Base-by-base conservation (phyloP, 257 asterid species). In the Mitragyna speciosa region DNA sequence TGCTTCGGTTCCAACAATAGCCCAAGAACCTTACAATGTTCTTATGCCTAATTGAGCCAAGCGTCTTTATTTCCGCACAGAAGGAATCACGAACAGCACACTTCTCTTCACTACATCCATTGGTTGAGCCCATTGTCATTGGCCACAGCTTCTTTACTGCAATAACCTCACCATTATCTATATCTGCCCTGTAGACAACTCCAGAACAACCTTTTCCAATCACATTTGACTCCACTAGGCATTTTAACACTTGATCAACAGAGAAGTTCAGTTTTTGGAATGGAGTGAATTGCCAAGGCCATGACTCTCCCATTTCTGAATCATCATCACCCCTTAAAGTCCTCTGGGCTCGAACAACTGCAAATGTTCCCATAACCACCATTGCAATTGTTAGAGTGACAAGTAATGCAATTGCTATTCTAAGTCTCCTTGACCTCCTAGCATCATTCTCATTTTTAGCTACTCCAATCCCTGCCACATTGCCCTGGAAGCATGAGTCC, bases 131-230 rank as follows among this genome's bases (percentile, higher is more conserved):
- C 73, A 75, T 70, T 10, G 85, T 73, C 36, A 77, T 63, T 41
- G 90, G 89, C 89, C 90, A 87, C 15, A 87, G 86, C 82, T 87
- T 85, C 83, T 87, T 87, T 30, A 87, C 90, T 10, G 90, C 90
- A 31, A 87, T 79, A 52, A 77, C 81, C 71, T 85, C 86, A 5
- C 89, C 90, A 45, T 79, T 83, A 22, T 75, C 77, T 80, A 87
- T 64, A 73, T 85, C 83, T 52, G 90, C 90, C 20, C 85, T 78
- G 70, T 87, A 87, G 14, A 87, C 90, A n/a, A 87, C 84, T 48
- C 90, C 90, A 0, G 90, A 87, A 75, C 86, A 81, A 7, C 90
- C 90, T 59, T 87, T 87, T 49, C 90, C 90, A 3, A 87, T 79
- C 77, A 83, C 86, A 79, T 87, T 87, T n/a, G 87, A 58, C 58